phyloP scores from a whole-genome alignment of 345 rosid genomes.

The Mangifera indica region DNA sequence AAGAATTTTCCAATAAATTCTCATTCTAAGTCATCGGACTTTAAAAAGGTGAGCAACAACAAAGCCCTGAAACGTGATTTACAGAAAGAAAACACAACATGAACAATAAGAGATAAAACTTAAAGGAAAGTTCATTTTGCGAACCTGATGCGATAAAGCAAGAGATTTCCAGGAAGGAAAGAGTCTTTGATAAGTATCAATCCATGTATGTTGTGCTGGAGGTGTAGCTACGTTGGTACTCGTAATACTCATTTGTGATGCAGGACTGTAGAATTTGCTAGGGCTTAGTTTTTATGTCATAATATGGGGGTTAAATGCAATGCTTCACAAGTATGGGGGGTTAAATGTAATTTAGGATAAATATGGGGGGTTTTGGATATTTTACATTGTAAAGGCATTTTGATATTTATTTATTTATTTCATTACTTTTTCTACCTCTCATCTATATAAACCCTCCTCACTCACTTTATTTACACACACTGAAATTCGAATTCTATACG shows the following conservation, averaged over 20 bases:
- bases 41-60: not conserved
- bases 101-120: not conserved
- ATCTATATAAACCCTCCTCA: no score
- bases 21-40: not conserved
- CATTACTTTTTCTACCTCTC: no score
- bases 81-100: not conserved
- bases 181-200: slow-evolving; percentile 41
- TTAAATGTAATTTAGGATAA: no score
- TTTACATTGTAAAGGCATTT: no score
- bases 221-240: slow-evolving; percentile 29
- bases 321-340: no score
- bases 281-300: no score
- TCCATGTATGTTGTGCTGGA: slow-evolving; percentile 64
- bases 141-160: slow-evolving; percentile 51
- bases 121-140: not conserved
- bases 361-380: no score
- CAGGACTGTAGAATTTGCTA: not conserved
- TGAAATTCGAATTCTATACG: no score
- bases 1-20: not conserved
- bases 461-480: no score
- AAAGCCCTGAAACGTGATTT: not conserved
- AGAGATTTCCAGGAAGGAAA: slow-evolving; percentile 61
- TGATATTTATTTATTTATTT: no score
- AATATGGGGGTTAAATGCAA: no score
- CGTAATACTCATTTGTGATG: slow-evolving; percentile 24